Conservation (phyloP, 2,329 filamentous ascomycete species). For the Cytospora chrysosperma region DNA sequence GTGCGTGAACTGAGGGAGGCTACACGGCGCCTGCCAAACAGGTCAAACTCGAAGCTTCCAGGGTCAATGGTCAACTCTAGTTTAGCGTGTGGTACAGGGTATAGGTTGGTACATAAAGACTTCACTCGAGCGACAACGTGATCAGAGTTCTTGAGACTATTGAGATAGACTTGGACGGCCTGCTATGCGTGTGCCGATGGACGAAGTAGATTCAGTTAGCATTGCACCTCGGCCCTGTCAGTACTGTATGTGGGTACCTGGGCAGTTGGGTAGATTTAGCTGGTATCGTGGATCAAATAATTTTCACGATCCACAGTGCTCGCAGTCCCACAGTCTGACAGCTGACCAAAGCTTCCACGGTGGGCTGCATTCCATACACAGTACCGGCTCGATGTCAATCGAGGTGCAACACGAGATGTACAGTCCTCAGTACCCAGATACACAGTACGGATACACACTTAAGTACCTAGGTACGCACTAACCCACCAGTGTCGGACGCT, state of each 20-base stretch:
- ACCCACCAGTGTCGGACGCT: too few relatives aligned
- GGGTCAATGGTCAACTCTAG: neutral
- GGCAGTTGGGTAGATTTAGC: neutral
- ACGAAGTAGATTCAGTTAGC: neutral
- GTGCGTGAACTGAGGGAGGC: neutral
- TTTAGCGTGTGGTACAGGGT: neutral
- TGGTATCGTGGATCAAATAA: neutral
- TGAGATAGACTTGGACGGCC: neutral
- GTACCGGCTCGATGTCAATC: neutral
- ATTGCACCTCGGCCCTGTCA: neutral
- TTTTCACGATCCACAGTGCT: neutral
- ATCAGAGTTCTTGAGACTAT: neutral
- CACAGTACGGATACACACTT: too few relatives aligned
- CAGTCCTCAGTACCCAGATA: too few relatives aligned
- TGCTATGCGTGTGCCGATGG: neutral
- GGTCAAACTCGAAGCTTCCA: constrained; percentile 10
- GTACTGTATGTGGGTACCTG: neutral
- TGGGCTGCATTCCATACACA: neutral
- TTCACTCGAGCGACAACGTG: neutral
- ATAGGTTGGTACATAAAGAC: neutral
- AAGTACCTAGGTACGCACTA: too few relatives aligned
- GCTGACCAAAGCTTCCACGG: neutral
- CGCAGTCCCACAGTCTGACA: neutral
- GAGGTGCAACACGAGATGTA: neutral
- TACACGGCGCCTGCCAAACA: constrained; percentile 6